Evolutionary conservation across 495 filamentous ascomycete genomes (phyloP).

Genomic region (Neurospora sublineolata): DNA sequence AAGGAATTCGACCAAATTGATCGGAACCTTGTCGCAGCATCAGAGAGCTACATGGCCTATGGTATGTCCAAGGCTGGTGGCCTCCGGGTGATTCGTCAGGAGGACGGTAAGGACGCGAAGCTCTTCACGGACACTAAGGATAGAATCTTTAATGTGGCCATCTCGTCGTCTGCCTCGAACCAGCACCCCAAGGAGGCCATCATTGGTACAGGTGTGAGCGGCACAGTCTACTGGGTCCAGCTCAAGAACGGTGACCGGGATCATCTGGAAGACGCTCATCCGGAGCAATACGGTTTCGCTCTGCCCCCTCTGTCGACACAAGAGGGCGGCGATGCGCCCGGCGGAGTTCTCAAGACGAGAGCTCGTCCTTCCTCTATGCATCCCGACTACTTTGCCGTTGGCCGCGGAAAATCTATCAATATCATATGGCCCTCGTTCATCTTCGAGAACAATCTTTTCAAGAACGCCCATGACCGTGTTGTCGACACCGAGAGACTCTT

Average conservation of each 20-base stretch:
- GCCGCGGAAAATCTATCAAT: constrained; percentile 89
- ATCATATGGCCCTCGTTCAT: constrained; percentile 76
- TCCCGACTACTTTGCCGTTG: constrained; percentile 86
- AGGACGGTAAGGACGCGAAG: constrained; percentile 79
- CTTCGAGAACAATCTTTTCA: constrained; percentile 55
- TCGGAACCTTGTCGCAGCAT: constrained; percentile 78
- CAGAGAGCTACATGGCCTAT: constrained; percentile 86
- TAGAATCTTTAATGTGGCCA: constrained; percentile 84
- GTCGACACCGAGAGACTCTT: constrained; percentile 80
- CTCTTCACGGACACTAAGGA: constrained; percentile 79
- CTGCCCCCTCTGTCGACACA: constrained; percentile 67
- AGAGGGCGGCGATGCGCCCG: constrained; percentile 63
- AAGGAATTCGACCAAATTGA: constrained; percentile 97
- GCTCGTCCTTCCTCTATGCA: constrained; percentile 80
- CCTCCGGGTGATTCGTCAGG: constrained; percentile 83
- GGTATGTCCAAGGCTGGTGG: constrained; percentile 85
- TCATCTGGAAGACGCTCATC: constrained; percentile 54
- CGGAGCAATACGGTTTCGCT: constrained; percentile 67
- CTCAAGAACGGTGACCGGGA: constrained; percentile 61
- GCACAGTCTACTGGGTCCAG: constrained; percentile 83
- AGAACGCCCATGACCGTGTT: constrained; percentile 56
- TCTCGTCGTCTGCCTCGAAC: constrained; percentile 49
- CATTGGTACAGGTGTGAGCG: constrained; percentile 85
- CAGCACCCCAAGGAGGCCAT: constrained; percentile 56
- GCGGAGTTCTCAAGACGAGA: constrained; percentile 89